Conservation (phyloP, 768 basidiomycete species). For the Coprinopsis strossmayeri region DNA sequence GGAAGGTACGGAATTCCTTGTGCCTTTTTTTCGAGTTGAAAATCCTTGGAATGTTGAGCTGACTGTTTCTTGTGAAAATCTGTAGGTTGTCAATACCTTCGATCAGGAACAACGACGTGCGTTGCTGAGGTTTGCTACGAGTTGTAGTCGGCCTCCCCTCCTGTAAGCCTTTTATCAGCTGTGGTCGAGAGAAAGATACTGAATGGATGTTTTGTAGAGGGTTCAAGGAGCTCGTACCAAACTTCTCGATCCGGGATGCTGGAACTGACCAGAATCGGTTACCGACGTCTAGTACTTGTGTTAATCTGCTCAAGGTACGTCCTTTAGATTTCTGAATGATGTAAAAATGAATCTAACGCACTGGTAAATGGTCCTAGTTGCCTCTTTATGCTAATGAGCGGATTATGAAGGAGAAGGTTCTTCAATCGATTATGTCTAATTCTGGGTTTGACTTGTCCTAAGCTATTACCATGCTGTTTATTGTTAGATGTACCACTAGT, state of each 20-base stretch:
- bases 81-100: conserved; percentile 71
- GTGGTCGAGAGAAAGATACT: no score
- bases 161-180: no score
- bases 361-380: no score
- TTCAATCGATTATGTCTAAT: conserved; percentile 81
- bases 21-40: neutral
- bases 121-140: conserved; percentile 87
- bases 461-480: no score
- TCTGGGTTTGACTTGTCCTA: conserved; percentile 93
- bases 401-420: conserved; percentile 64
- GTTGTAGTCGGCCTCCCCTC: conserved; percentile 83
- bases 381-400: conserved; percentile 62
- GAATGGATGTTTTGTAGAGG: conserved; percentile 36
- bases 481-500: no score
- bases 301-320: conserved; percentile 82
- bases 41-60: neutral
- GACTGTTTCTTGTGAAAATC: neutral
- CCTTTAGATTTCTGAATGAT: neutral
- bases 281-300: conserved; percentile 80
- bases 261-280: conserved; percentile 66
- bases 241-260: conserved; percentile 83
- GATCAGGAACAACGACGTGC: conserved; percentile 72
- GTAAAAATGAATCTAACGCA: neutral
- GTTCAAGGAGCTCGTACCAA: conserved; percentile 81
- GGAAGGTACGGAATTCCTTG: conserved; percentile 50